Conservation (phyloP, 805 yeast genomes). For the Nakazawaea anatomiae region DNA sequence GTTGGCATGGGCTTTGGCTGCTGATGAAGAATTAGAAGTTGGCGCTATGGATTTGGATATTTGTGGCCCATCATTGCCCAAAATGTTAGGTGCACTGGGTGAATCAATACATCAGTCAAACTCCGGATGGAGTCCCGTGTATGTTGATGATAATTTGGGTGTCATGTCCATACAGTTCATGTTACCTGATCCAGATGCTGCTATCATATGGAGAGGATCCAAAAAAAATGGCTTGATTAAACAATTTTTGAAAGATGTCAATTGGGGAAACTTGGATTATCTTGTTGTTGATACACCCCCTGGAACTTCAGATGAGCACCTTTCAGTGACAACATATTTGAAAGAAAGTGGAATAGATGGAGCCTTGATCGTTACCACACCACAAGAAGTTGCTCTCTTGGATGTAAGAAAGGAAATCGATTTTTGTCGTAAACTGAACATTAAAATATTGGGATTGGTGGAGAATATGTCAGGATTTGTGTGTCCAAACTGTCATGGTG, state of each 20-base stretch:
- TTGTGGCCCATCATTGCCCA: conserved; percentile 95
- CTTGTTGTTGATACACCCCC: conserved; percentile 96
- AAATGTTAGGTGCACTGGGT: conserved; percentile 87
- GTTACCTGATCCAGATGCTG: conserved; percentile 90
- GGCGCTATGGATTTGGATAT: conserved; percentile 98
- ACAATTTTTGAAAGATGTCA: conserved; percentile 89
- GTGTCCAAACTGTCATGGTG: conserved; percentile 89
- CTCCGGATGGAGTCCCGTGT: conserved; percentile 95
- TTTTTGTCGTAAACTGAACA: conserved; percentile 87
- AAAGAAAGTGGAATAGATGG: conserved; percentile 93
- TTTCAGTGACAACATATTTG: conserved; percentile 81
- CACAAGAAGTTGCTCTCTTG: conserved; percentile 92
- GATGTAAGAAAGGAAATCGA: conserved; percentile 96
- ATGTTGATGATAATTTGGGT: conserved; percentile 90
- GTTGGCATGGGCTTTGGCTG: conserved; percentile 95
- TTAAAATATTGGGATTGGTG: conserved; percentile 80
- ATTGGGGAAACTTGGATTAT: conserved; percentile 89
- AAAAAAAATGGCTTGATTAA: conserved; percentile 91
- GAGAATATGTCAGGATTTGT: conserved; percentile 99
- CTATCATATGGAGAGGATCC: conserved; percentile 96
- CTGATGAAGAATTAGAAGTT: conserved; percentile 72
- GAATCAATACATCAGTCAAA: conserved; percentile 85
- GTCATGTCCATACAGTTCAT: conserved; percentile 93
- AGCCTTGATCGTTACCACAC: conserved; percentile 91
- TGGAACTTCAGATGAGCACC: conserved; percentile 96